Evolutionary conservation across 192 early-diverging fungal species (phyloP).

Genomic region (Podochytrium sp.): DNA sequence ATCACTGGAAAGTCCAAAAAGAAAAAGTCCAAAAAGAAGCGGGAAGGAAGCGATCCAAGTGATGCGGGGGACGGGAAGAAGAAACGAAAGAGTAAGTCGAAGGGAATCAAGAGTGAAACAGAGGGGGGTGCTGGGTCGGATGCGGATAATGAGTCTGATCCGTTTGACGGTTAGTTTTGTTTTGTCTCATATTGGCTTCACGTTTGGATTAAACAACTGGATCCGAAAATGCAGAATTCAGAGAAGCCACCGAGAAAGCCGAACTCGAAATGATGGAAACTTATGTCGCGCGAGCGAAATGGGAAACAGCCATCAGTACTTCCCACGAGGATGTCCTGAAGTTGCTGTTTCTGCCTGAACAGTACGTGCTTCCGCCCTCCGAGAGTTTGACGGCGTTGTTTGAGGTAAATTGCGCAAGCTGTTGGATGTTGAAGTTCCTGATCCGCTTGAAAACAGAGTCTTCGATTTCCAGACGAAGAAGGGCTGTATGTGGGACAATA

Average conservation of each 20-base stretch:
- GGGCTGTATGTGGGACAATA: slow-evolving; percentile 32
- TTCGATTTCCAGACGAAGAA: slow-evolving; percentile 32
- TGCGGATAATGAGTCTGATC: slow-evolving; percentile 31
- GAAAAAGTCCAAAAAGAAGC: slow-evolving; percentile 13
- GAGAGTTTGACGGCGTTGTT: slow-evolving; percentile 16
- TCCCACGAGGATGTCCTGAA: not conserved
- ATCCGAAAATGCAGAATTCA: slow-evolving; percentile 15
- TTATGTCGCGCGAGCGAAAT: slow-evolving; percentile 29
- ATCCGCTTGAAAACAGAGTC: not conserved
- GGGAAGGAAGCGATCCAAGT: not conserved
- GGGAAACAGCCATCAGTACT: not conserved
- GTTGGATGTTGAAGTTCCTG: not conserved
- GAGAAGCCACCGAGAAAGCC: slow-evolving; percentile 18
- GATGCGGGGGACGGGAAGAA: not conserved
- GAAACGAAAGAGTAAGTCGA: not conserved
- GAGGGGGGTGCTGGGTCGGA: not conserved
- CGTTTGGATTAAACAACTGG: not conserved
- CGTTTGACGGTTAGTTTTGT: not conserved
- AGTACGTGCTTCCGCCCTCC: slow-evolving; percentile 20
- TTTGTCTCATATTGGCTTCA: not conserved
- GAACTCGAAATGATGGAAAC: slow-evolving; percentile 23
- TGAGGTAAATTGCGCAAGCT: slow-evolving; percentile 11
- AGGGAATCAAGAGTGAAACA: not conserved
- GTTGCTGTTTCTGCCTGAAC: slow-evolving; percentile 30
- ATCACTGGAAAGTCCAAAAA: not conserved